Conservation (phyloP, 2,329 filamentous ascomycete genomes). For the Colletotrichum sp. region DNA sequence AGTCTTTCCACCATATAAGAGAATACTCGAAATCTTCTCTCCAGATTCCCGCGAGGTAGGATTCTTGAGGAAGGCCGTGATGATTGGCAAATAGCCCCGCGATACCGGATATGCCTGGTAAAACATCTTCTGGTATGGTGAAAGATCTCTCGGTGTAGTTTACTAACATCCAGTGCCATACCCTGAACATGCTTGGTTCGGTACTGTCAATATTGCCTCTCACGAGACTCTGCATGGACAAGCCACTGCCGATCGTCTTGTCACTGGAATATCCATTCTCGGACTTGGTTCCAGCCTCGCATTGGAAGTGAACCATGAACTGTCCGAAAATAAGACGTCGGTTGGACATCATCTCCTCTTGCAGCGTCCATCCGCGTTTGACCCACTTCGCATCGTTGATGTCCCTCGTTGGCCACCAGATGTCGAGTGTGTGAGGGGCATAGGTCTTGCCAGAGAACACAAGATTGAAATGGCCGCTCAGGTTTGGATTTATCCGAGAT, state of each 20-base stretch:
- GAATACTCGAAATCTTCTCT: neutral
- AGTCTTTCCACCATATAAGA: neutral
- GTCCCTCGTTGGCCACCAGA: neutral
- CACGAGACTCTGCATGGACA: neutral
- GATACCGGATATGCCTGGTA: neutral
- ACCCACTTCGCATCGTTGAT: neutral
- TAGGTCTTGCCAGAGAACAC: neutral
- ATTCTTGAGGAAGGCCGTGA: neutral
- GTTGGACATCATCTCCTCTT: neutral
- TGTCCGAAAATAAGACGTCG: neutral
- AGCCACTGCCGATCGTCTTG: neutral
- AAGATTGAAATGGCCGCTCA: neutral
- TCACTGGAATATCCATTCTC: neutral
- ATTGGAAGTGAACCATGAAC: neutral
- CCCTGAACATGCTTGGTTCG: neutral
- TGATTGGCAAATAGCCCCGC: neutral
- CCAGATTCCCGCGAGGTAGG: neutral
- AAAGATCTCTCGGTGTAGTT: neutral
- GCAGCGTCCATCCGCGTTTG: neutral
- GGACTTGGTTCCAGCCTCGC: neutral
- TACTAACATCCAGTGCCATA: neutral
- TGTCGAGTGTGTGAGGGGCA: neutral
- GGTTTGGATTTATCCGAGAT: neutral
- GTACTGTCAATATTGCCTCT: neutral
- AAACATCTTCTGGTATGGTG: neutral